These are phyloP conservation scores for Aspergillus conjunctus DNA, from an alignment of 495 filamentous ascomycete species.

Conservation along the genomic window DNA sequence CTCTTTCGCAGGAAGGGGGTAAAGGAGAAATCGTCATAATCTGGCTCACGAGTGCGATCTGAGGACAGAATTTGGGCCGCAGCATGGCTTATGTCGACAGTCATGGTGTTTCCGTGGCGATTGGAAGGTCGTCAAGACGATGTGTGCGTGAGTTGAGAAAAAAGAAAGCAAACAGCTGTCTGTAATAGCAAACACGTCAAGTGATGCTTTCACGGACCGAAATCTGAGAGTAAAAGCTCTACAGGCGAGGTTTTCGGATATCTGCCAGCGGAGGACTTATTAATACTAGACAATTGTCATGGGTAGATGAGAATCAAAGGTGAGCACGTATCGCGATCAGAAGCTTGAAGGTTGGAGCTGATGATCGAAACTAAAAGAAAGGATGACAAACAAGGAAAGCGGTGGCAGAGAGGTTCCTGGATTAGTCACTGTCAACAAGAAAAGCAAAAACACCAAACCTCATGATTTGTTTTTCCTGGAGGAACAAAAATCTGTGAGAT, in stretches of 20 bases:
- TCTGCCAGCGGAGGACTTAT: too few relatives aligned
- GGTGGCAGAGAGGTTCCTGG: not conserved
- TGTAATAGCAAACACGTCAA: too few relatives aligned
- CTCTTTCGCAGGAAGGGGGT: constrained; percentile 69
- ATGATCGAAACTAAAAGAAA: not conserved
- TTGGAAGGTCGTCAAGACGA: not conserved
- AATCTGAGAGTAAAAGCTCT: not conserved
- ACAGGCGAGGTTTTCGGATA: not conserved
- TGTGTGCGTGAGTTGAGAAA: not conserved
- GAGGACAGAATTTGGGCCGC: constrained; percentile 41
- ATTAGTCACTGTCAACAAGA: constrained; percentile 2
- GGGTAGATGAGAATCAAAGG: not conserved
- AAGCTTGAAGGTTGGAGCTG: not conserved
- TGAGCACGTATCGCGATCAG: not conserved
- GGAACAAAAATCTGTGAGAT: not conserved
- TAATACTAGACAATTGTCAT: not conserved
- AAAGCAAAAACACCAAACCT: not conserved
- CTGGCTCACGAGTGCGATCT: constrained; percentile 51
- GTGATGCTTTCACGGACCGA: too few relatives aligned
- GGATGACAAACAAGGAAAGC: constrained; percentile 10
- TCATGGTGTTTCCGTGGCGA: constrained; percentile 31
- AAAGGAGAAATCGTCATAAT: constrained; percentile 69
- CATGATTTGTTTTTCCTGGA: not conserved
- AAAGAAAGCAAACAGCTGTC: not conserved
- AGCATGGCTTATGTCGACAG: constrained; percentile 39